These are phyloP conservation scores for Delitschia confertaspora DNA, from an alignment of 495 filamentous ascomycete genomes.

Conservation along the genomic window DNA sequence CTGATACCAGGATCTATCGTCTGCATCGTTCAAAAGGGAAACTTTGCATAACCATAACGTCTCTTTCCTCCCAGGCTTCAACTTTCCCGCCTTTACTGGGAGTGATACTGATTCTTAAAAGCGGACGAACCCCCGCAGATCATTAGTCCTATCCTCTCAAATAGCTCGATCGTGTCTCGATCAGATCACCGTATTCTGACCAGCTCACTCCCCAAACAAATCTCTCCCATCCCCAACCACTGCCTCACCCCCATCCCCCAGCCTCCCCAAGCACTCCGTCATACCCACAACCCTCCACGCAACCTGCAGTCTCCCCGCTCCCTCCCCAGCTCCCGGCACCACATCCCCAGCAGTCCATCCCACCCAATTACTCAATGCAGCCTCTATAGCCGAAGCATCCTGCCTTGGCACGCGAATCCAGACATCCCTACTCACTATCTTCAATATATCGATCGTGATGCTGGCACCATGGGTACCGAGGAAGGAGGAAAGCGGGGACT, in stretches of 20 bases:
- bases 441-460: slow-evolving; percentile 73
- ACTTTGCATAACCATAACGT: too few species aligned
- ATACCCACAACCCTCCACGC: slow-evolving; percentile 52
- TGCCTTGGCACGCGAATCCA: slow-evolving; percentile 70
- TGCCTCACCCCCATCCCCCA: slow-evolving; percentile 39
- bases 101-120: too few species aligned
- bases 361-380: slow-evolving; percentile 56
- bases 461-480: slow-evolving; percentile 68
- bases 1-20: too few species aligned
- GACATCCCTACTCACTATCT: slow-evolving; percentile 45
- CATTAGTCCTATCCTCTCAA: too few species aligned
- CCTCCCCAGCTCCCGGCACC: slow-evolving; percentile 28
- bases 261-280: slow-evolving; percentile 47
- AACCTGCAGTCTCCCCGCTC: slow-evolving; percentile 36
- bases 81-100: too few species aligned
- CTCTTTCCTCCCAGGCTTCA: too few species aligned
- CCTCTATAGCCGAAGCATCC: slow-evolving; percentile 57
- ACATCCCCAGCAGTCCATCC: slow-evolving; percentile 24
- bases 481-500: slow-evolving; percentile 65
- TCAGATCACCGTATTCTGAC: too few species aligned
- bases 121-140: too few species aligned
- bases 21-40: too few species aligned
- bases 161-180: too few species aligned
- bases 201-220: slow-evolving; percentile 13
- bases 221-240: slow-evolving; percentile 34